Percentiles rank a stretch among this genome's conserved stretches.
Evolutionary conservation across 2,329 filamentous ascomycete species (phyloP).

Genomic region (Aspergillus ibericus): DNA sequence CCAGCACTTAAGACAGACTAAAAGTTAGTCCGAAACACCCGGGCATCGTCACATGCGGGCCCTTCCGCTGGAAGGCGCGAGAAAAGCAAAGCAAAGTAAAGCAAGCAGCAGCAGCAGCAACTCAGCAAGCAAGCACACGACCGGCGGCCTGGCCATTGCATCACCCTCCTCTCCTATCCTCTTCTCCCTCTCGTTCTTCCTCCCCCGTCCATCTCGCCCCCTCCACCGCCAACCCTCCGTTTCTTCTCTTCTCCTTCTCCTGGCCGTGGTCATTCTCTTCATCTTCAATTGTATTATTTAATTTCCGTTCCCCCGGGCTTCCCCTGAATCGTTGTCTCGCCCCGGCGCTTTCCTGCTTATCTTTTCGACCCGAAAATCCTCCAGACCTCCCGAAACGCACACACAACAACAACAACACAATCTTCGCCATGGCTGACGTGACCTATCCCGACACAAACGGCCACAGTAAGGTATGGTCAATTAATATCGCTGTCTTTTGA

Average conservation of each 20-base stretch:
- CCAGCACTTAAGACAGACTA: neutral
- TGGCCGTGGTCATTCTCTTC: slow-evolving; percentile 3
- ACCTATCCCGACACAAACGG: slow-evolving; percentile 39
- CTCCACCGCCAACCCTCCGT: slow-evolving; percentile 7
- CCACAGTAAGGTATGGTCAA: slow-evolving; percentile 39
- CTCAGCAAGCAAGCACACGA: slow-evolving; percentile 7
- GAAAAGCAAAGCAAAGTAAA: neutral
- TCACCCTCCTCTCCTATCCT: slow-evolving; percentile 12
- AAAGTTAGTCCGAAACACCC: slow-evolving; percentile 7
- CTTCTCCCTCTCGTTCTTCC: slow-evolving; percentile 16
- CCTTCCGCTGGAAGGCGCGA: neutral
- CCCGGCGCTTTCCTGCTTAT: slow-evolving; percentile 11
- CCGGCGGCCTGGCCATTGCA: slow-evolving; percentile 10
- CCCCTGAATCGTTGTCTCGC: slow-evolving; percentile 8
- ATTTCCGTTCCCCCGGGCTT: slow-evolving; percentile 1
- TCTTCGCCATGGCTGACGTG: slow-evolving; percentile 37
- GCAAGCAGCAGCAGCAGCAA: too few relatives aligned
- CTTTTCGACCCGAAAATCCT: slow-evolving; percentile 10
- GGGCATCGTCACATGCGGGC: neutral
- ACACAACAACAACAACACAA: neutral
- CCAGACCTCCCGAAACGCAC: slow-evolving; percentile 16
- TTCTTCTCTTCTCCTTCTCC: slow-evolving; percentile 10
- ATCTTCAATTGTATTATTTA: slow-evolving; percentile 7
- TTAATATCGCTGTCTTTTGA: neutral
- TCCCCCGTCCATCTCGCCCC: slow-evolving; percentile 8